These are phyloP conservation scores for Spergularia marina DNA, from an alignment of 148 eudicot genomes.

Conservation along the genomic window DNA sequence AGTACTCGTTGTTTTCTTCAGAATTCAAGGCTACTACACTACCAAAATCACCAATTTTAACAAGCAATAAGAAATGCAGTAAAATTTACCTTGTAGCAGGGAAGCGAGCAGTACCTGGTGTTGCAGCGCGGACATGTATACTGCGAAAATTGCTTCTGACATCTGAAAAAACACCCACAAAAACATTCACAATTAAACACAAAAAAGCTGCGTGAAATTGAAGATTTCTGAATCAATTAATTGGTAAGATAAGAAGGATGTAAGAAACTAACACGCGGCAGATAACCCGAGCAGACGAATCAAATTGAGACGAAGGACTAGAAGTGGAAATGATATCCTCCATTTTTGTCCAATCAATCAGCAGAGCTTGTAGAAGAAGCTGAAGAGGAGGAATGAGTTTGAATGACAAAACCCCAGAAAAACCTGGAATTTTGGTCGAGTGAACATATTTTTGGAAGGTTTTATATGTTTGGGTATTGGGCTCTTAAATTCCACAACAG, in stretches of 20 bases:
- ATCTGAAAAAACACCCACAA: conserved; percentile 44
- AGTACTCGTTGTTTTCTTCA: no score
- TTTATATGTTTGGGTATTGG: no score
- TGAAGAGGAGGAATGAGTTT: no score
- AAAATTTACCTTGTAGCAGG: conserved; percentile 78
- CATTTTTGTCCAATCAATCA: conserved; percentile 21
- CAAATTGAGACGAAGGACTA: conserved; percentile 30
- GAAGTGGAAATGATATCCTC: conserved; percentile 31
- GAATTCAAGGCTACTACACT: no score
- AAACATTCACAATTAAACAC: not conserved
- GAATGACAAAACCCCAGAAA: no score
- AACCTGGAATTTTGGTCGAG: no score
- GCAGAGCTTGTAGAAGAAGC: no score
- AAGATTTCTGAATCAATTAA: not conserved
- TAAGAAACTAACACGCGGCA: conserved; percentile 54
- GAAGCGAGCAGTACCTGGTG: conserved; percentile 85
- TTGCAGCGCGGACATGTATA: conserved; percentile 95
- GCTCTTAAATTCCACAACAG: no score
- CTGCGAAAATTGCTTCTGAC: conserved; percentile 88
- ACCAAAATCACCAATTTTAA: not conserved
- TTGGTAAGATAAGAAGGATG: not conserved
- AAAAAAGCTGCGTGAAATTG: no score
- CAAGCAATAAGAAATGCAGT: not conserved
- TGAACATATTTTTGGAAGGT: no score
- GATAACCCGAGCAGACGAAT: conserved; percentile 42